phyloP scores from a whole-genome alignment of 2,329 filamentous ascomycete genomes.

The Herpotrichia juniperi region DNA sequence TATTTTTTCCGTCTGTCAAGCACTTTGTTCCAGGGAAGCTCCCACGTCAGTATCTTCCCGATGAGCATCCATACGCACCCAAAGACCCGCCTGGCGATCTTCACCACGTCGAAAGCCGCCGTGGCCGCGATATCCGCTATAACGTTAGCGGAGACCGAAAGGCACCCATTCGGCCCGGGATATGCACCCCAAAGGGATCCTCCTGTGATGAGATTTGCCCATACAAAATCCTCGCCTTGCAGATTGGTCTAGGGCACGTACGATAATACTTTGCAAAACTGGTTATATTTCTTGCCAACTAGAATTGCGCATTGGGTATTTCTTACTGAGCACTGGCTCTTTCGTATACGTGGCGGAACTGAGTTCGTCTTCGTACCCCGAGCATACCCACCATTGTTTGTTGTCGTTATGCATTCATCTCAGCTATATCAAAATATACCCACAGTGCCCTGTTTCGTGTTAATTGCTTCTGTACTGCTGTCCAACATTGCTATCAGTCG shows the following conservation, averaged over 20 bases:
- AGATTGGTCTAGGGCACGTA: too few relatives aligned
- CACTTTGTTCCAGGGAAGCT: not conserved
- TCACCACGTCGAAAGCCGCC: conserved; percentile 21
- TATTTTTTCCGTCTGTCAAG: conserved; percentile 7
- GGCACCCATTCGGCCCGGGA: conserved; percentile 27
- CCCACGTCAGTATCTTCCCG: not conserved
- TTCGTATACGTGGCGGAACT: conserved; percentile 18
- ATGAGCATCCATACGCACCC: not conserved
- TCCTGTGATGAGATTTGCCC: conserved; percentile 34
- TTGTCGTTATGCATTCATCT: conserved; percentile 13
- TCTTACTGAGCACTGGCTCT: too few relatives aligned
- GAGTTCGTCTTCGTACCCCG: conserved; percentile 8
- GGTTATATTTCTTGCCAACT: too few relatives aligned
- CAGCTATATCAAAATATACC: conserved; percentile 18
- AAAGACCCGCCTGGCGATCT: conserved; percentile 19
- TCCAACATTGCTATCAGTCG: conserved; percentile 5
- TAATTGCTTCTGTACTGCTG: conserved; percentile 10
- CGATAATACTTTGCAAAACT: too few relatives aligned
- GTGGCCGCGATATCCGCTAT: conserved; percentile 26
- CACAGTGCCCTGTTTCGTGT: conserved; percentile 15
- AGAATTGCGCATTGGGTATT: too few relatives aligned
- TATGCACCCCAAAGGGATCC: conserved; percentile 18
- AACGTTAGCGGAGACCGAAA: conserved; percentile 22
- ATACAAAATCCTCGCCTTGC: too few relatives aligned
- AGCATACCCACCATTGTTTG: conserved; percentile 4